These are phyloP conservation scores for Azolla pinnata DNA, from an alignment of 75 land plant genomes.

Conservation along the genomic window DNA sequence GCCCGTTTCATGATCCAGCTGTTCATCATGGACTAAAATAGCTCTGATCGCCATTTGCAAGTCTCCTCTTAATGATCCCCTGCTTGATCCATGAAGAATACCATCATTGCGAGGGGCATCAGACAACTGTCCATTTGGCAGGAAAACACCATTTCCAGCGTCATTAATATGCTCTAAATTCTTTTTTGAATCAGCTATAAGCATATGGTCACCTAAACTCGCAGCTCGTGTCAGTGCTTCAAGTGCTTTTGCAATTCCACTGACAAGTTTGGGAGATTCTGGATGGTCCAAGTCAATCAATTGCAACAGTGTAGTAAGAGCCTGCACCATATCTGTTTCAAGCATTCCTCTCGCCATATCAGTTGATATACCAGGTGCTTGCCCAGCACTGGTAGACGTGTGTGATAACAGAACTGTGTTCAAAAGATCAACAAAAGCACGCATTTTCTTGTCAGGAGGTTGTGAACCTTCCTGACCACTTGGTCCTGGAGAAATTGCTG, in stretches of 20 bases:
- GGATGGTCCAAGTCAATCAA: constrained; percentile 89
- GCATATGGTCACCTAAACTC: constrained; percentile 37
- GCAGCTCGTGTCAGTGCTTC: constrained; percentile 85
- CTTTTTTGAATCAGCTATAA: constrained; percentile 39
- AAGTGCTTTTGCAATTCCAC: constrained; percentile 65
- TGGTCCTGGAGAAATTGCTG: constrained; percentile 16
- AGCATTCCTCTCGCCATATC: constrained; percentile 86
- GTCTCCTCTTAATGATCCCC: background rate
- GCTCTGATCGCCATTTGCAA: constrained; percentile 2
- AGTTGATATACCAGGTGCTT: constrained; percentile 63
- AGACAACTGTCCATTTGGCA: constrained; percentile 13
- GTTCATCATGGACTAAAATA: constrained; percentile 10
- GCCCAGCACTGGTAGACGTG: constrained; percentile 49
- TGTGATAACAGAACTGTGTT: constrained; percentile 67
- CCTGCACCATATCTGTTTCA: constrained; percentile 71
- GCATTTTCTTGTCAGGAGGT: constrained; percentile 50
- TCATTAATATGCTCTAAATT: no score
- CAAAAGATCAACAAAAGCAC: constrained; percentile 58
- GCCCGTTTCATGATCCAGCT: constrained; percentile 43
- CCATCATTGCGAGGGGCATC: constrained; percentile 11
- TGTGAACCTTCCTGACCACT: constrained; percentile 28
- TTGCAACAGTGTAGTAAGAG: constrained; percentile 52
- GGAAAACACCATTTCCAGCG: constrained; percentile 8
- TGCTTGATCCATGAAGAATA: no score
- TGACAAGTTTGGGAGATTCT: constrained; percentile 73